Evolutionary conservation across 129 eudicot species (phyloP), one percentile per base, ranked within the genome.

Genomic region (Solidago caesia): DNA sequence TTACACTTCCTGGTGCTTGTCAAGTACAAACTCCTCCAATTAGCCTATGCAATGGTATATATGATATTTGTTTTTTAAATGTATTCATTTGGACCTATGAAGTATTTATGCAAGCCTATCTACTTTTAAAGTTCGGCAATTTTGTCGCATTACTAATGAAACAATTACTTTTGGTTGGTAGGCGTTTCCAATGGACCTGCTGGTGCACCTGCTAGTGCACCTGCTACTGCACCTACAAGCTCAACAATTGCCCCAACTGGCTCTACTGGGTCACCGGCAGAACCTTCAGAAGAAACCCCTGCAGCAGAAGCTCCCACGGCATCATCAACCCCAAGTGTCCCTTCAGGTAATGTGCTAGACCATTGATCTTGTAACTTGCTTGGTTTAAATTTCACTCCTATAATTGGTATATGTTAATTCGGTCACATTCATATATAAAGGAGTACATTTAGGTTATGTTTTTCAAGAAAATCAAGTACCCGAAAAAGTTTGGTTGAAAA

Each of bases 1-100:
- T 91, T 9, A 46, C 77, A 4, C 86, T 88, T 26, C 97, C 97
- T 2, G 70, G 80, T 70, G 87, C 81, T 52, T 91, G 97, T 73
- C 74, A 80, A 0, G 86, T 91, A 15, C 83, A 86, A 51, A 91
- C 97, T 48, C 97, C 97, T 11, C 83, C 89, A 8, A 60, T 82
- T 55, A 84, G 84, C 76, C 80, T 26, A 59, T 91, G 97, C 77
- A 86, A 86, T 16, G 82, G 96, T 88, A 21, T 21, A 21, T 21
- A 86, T 59, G 87, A 4, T 41, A 29, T 14, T 16, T 27, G 4
- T 12, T 11, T 10, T 49, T 2, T 10, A 14, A 7, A 44, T 44
- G 16, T 25, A 11, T 14, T 26, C 5, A 7, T 14, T 60, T 5
- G 63, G 33, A 59, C 11, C 12, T 0, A 25, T 3, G 13, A 4